Base-by-base conservation (phyloP, 495 filamentous ascomycete species). In the Rostrohypoxylon terebratum region DNA sequence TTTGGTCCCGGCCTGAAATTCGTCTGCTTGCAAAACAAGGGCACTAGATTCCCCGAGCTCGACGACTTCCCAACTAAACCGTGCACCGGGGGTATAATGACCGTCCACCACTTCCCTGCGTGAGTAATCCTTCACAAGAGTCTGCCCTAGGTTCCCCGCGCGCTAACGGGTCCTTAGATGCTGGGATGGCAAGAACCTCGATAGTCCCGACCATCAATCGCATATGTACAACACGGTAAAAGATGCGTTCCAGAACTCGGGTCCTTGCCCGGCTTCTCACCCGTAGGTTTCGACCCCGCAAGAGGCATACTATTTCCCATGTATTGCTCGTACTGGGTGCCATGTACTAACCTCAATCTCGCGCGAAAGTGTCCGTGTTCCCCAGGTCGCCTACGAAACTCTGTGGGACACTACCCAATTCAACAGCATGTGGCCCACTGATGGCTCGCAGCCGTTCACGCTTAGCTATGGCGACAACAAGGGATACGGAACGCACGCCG, bases 101-200 rank as follows among this genome's bases (percentile, higher is more conserved):
- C 82, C 3, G 81, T 84, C 13, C 85, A 86, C 69, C 85, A 86
- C 74, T 87, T 86, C 73, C 84, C 85, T n/a, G 74, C 82, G 82
- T 85, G 28, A 76, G 81, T 76, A 47, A 21, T 42, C 44, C 36
- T 23, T 11, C 40, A 0, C 10, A 7, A 18, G 11, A 4, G 28
- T 6, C 7, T 40, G 14, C 25, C 31, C 4, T 36, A 10, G 33
- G n/a, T n/a, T n/a, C n/a, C n/a, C n/a, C n/a, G n/a, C 16, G 3
- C 4, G 44, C 75, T 76, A 51, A 60, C 68, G 66, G 62, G 40
- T 23, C 0, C 36, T 47, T 47, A 82, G 82, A 59, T 84, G 84
- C 78, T 89, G 87, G 87, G 87, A 89, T 71, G 87, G 87, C 61
- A 82, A 84, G 74, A 88, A 87, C 75, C 79, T 88, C 36, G 86